Conservation (phyloP, 2,329 filamentous ascomycete species). For the Blastomyces emzantsi region DNA sequence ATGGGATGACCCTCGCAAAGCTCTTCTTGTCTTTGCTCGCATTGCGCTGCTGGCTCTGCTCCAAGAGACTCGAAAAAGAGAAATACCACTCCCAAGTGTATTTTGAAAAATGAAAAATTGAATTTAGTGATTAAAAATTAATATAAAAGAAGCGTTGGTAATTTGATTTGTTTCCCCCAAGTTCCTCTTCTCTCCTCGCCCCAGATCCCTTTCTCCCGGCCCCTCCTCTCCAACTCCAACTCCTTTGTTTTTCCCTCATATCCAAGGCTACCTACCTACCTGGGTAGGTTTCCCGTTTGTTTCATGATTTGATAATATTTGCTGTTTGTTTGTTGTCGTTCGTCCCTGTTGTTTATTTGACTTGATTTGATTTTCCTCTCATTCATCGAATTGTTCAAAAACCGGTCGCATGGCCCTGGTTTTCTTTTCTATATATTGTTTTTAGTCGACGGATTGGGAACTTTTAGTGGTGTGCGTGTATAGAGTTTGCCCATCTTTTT, state of each 20-base stretch:
- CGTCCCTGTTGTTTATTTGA: neutral
- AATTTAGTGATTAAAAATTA: neutral
- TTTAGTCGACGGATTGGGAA: neutral
- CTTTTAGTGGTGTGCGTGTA: neutral
- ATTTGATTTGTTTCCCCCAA: neutral
- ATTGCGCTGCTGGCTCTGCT: too few species aligned
- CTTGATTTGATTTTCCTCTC: slow-evolving; percentile 1
- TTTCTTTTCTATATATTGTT: neutral
- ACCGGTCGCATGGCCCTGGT: neutral
- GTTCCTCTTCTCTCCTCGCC: too few species aligned
- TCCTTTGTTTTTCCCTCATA: too few species aligned
- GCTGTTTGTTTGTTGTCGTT: neutral
- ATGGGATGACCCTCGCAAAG: too few species aligned
- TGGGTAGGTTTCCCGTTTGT: neutral
- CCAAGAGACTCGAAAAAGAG: too few species aligned
- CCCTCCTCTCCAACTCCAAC: neutral
- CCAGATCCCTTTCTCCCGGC: neutral
- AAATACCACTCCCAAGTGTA: too few species aligned
- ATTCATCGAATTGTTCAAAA: neutral
- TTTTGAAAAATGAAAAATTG: neutral
- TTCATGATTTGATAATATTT: neutral
- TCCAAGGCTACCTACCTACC: too few species aligned
- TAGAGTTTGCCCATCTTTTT: neutral
- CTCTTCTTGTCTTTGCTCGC: too few species aligned
- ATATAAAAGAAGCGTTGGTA: neutral